Percentiles rank a stretch among this genome's conserved stretches.
Evolutionary conservation across 2,329 filamentous ascomycete genomes (phyloP).

Genomic region (Sporothrix curviconia): DNA sequence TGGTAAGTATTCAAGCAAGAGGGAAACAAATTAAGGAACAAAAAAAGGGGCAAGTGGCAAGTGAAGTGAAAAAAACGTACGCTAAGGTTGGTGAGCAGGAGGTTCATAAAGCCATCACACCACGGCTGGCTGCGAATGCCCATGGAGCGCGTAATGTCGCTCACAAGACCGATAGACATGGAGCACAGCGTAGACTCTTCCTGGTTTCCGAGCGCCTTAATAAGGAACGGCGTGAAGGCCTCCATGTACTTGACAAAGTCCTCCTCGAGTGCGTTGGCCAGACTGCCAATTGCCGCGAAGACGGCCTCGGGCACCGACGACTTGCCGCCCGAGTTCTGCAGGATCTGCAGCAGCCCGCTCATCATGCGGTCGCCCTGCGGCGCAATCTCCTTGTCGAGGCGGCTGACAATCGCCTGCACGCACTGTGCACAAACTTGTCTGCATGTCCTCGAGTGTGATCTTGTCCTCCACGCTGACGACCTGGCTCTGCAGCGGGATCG

Average conservation of each 20-base stretch:
- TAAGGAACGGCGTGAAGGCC: constrained; percentile 82
- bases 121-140: constrained; percentile 87
- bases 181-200: constrained; percentile 91
- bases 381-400: constrained; percentile 83
- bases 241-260: constrained; percentile 98
- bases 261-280: constrained; percentile 84
- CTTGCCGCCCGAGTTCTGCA: constrained; percentile 71
- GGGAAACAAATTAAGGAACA: background rate
- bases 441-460: constrained; percentile 94
- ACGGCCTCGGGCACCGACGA: constrained; percentile 91
- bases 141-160: constrained; percentile 88
- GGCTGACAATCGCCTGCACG: constrained; percentile 84
- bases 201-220: constrained; percentile 90
- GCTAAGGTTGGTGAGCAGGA: constrained; percentile 83
- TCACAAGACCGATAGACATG: constrained; percentile 95
- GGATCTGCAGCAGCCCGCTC: constrained; percentile 75
- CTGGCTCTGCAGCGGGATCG: constrained; percentile 80
- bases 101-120: constrained; percentile 98
- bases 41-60: constrained; percentile 15
- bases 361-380: constrained; percentile 92
- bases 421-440: constrained; percentile 88
- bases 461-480: constrained; percentile 96
- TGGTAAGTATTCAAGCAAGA: constrained; percentile 6
- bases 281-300: constrained; percentile 85
- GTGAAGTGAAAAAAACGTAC: constrained; percentile 36